Conservation (phyloP, 306 rosid genomes). For the Vicia villosa region DNA sequence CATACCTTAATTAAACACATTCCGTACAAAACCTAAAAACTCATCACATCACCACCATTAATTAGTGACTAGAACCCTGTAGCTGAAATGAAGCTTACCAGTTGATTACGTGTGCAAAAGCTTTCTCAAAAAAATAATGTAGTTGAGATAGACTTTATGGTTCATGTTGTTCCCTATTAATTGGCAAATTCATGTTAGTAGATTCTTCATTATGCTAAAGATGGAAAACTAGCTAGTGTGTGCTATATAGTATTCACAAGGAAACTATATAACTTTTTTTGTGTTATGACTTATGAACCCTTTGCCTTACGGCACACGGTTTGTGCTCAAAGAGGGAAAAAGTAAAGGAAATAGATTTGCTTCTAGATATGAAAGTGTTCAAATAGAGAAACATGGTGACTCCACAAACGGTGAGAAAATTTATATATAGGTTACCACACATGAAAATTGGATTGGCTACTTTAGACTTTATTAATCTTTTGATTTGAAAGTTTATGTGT, state of each 20-base stretch:
- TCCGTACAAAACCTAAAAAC: conserved; percentile 29
- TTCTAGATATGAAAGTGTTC: conserved; percentile 18
- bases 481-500: conserved; percentile 21
- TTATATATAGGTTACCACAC: conserved; percentile 24
- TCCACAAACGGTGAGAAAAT: conserved; percentile 21
- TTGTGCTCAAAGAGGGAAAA: conserved; percentile 36
- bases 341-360: conserved; percentile 30
- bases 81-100: conserved; percentile 29
- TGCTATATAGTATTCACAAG: conserved; percentile 4
- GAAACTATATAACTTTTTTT: neutral
- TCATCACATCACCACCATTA: conserved; percentile 1
- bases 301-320: conserved; percentile 46
- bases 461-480: conserved; percentile 24
- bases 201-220: conserved; percentile 39
- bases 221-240: conserved; percentile 23
- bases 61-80: conserved; percentile 11
- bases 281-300: conserved; percentile 26
- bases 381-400: no score
- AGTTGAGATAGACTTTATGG: conserved; percentile 23
- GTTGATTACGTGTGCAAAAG: conserved; percentile 33
- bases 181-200: conserved; percentile 41
- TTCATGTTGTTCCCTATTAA: conserved; percentile 42
- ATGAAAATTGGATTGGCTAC: conserved; percentile 19
- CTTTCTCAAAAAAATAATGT: conserved; percentile 46
- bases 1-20: conserved; percentile 7